A percentile compares a stretch with the other conserved stretches of the same genome.
These are phyloP conservation scores for Rhododendron kiyosumense DNA, from an alignment of 148 eudicot genomes.

Conservation along the genomic window DNA sequence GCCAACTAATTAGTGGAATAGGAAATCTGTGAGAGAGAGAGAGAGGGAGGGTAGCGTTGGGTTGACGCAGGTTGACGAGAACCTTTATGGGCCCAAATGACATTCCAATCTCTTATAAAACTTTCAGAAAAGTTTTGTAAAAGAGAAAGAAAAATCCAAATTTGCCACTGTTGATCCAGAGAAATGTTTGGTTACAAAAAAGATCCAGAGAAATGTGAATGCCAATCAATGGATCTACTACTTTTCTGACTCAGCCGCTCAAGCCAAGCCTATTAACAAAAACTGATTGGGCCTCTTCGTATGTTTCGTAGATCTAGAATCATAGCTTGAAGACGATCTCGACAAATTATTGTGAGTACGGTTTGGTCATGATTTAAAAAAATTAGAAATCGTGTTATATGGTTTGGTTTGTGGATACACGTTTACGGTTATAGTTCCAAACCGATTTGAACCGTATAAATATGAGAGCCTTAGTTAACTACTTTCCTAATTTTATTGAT, in stretches of 20 bases:
- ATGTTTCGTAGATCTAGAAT: no score
- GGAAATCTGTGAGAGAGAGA: not conserved
- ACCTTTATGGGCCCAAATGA: not conserved
- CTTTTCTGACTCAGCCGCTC: not conserved
- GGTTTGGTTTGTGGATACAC: no score
- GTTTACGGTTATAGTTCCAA: no score
- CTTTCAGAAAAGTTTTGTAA: not conserved
- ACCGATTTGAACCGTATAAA: no score
- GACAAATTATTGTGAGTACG: no score
- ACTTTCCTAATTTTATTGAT: no score
- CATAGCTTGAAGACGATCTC: no score
- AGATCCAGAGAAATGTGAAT: not conserved
- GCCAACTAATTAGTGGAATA: not conserved
- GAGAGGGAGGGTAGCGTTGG: not conserved
- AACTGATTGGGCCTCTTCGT: no score
- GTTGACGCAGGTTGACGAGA: not conserved
- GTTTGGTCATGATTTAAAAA: no score
- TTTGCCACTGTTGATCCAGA: not conserved
- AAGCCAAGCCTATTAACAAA: not conserved
- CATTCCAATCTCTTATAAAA: not conserved
- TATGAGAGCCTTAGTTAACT: no score
- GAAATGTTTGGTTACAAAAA: not conserved
- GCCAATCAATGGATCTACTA: not conserved
- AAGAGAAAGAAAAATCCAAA: not conserved
- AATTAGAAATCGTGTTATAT: no score